Percentiles rank a stretch among this genome's conserved stretches.
These are phyloP conservation scores for Mariannaea sp. DNA, from an alignment of 2,329 filamentous ascomycete genomes.

Conservation along the genomic window DNA sequence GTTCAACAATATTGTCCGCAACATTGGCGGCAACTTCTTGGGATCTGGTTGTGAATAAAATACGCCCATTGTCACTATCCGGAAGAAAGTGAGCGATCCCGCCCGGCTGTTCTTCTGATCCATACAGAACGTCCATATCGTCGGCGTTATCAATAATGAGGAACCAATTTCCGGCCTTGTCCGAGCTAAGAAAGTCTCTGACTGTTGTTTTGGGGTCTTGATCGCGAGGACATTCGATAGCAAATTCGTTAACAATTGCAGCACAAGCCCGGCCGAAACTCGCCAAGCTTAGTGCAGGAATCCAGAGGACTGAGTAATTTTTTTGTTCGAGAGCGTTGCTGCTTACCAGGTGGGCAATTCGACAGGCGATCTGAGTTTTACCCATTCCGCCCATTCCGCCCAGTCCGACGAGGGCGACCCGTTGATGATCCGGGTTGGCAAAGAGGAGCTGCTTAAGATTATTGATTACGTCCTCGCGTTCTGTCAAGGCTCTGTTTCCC, in stretches of 20 bases:
- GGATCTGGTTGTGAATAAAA: slow-evolving; percentile 1
- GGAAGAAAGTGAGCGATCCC: background rate
- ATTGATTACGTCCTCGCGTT: background rate
- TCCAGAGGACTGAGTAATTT: slow-evolving; percentile 19
- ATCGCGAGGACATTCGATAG: background rate
- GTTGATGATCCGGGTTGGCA: background rate
- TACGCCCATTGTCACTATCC: background rate
- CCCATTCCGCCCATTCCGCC: slow-evolving; percentile 1
- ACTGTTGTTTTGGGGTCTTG: background rate
- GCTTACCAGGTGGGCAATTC: slow-evolving; percentile 3
- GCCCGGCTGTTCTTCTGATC: background rate
- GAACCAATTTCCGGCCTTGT: background rate
- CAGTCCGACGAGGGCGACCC: background rate
- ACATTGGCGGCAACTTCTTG: background rate
- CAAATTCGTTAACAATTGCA: background rate
- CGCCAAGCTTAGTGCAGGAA: background rate
- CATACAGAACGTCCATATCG: background rate
- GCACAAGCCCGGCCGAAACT: background rate
- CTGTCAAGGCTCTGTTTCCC: background rate
- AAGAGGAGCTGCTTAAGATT: background rate
- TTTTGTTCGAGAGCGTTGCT: background rate
- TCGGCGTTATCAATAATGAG: slow-evolving; percentile 1
- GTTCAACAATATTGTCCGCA: background rate
- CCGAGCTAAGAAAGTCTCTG: background rate
- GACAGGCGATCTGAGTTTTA: slow-evolving; percentile 2